Evolutionary conservation across 768 basidiomycete genomes (phyloP).

Genomic region (Cystobasidium ongulense): DNA sequence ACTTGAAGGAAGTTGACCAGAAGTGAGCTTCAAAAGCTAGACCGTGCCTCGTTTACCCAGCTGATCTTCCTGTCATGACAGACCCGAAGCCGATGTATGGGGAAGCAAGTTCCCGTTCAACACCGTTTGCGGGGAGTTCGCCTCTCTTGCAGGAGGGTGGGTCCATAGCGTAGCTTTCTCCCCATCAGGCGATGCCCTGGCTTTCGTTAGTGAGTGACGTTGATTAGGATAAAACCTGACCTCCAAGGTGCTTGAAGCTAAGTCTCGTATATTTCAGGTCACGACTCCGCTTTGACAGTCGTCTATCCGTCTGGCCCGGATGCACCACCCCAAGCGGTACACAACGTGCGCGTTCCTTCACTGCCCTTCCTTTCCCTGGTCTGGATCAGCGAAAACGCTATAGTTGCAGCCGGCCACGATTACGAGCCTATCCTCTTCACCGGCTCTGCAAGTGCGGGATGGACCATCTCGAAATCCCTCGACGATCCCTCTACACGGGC

Average conservation of each 20-base stretch:
- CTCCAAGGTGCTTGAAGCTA: neutral
- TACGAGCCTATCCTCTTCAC: slow-evolving; percentile 87
- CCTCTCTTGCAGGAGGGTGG: slow-evolving; percentile 86
- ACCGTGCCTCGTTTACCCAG: neutral
- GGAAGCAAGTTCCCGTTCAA: slow-evolving; percentile 98
- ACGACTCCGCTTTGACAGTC: slow-evolving; percentile 86
- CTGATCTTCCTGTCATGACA: slow-evolving; percentile 43
- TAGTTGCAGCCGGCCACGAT: slow-evolving; percentile 93
- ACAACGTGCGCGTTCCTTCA: slow-evolving; percentile 65
- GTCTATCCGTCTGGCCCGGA: slow-evolving; percentile 73
- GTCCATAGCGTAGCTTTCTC: slow-evolving; percentile 94
- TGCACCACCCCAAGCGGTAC: slow-evolving; percentile 50
- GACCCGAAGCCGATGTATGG: slow-evolving; percentile 84
- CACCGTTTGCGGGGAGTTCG: slow-evolving; percentile 89
- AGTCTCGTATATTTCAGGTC: slow-evolving; percentile 52
- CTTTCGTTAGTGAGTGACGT: slow-evolving; percentile 70
- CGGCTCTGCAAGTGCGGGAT: slow-evolving; percentile 60
- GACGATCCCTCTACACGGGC: slow-evolving; percentile 63
- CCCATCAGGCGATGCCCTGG: slow-evolving; percentile 85
- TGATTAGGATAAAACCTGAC: neutral
- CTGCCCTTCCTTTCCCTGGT: slow-evolving; percentile 76
- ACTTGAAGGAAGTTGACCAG: slow-evolving; percentile 95
- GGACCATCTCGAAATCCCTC: slow-evolving; percentile 70
- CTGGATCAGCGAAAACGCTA: slow-evolving; percentile 71
- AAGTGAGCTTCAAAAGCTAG: slow-evolving; percentile 50